These are phyloP conservation scores for Nothophytophthora sp. DNA, from an alignment of 352 stramenopile genomes.

Conservation along the genomic window DNA sequence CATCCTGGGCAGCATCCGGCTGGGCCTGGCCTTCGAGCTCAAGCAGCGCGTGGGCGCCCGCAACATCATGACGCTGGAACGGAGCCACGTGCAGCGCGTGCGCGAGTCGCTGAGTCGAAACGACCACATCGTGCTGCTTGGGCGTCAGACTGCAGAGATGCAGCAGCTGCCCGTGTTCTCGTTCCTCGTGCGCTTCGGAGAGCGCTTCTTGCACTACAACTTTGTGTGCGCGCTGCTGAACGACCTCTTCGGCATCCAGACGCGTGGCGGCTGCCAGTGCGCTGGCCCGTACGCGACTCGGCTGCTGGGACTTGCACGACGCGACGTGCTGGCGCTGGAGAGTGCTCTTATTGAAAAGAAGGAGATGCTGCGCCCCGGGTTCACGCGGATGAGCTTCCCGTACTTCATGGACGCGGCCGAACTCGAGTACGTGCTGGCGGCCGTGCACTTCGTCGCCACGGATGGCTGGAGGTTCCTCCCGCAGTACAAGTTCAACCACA, in stretches of 20 bases:
- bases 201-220: conserved; percentile 97
- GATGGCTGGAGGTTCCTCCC: conserved; percentile 94
- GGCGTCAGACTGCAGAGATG: conserved; percentile 38
- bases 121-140: conserved; percentile 87
- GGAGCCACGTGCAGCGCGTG: conserved; percentile 38
- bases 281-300: conserved; percentile 95
- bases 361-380: conserved; percentile 95
- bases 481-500: conserved; percentile 96
- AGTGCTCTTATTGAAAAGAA: conserved; percentile 89
- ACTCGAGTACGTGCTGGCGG: conserved; percentile 93
- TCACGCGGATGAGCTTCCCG: conserved; percentile 93
- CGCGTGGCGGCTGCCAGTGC: conserved; percentile 70
- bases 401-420: conserved; percentile 86
- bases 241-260: conserved; percentile 97
- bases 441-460: conserved; percentile 94
- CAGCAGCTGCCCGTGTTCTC: conserved; percentile 93
- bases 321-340: conserved; percentile 76
- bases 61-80: conserved; percentile 63
- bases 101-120: conserved; percentile 48
- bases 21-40: conserved; percentile 93
- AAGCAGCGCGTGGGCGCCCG: conserved; percentile 73
- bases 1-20: conserved; percentile 93
- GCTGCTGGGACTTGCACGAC: conserved; percentile 90
- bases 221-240: conserved; percentile 98
- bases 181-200: conserved; percentile 91